Evolutionary conservation across 768 basidiomycete species (phyloP).

Genomic region (Lentinula aciculospora): DNA sequence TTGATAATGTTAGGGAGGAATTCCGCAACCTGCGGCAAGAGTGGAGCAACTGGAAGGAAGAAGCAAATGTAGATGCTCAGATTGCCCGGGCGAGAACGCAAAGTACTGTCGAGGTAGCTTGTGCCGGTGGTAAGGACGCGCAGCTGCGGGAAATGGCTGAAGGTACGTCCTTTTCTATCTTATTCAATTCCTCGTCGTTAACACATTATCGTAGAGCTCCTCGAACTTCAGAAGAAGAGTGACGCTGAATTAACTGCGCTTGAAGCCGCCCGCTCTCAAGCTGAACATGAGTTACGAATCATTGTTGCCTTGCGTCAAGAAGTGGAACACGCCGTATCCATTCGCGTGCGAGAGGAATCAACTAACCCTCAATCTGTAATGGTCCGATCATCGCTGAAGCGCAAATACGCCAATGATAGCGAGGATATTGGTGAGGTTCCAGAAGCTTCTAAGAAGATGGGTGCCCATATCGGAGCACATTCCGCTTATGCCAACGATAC

Average conservation of each 20-base stretch:
- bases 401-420: slow-evolving; percentile 4
- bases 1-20: neutral
- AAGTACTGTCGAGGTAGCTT: neutral
- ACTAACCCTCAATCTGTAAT: neutral
- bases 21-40: neutral
- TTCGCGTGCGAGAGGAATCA: neutral
- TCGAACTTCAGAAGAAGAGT: neutral
- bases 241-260: neutral
- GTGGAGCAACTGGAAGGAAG: neutral
- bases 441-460: neutral
- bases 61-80: neutral
- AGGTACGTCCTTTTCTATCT: neutral
- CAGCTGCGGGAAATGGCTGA: neutral
- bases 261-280: neutral
- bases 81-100: neutral
- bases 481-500: neutral
- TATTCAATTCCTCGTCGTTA: too few relatives aligned
- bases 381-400: slow-evolving; percentile 1
- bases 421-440: neutral
- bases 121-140: neutral
- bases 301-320: neutral
- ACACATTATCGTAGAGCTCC: too few relatives aligned
- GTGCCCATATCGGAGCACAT: neutral
- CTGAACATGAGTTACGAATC: neutral
- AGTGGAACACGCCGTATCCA: neutral